Evolutionary conservation across 192 early-diverging fungal species (phyloP).

Genomic region (Coemansia sp.): DNA sequence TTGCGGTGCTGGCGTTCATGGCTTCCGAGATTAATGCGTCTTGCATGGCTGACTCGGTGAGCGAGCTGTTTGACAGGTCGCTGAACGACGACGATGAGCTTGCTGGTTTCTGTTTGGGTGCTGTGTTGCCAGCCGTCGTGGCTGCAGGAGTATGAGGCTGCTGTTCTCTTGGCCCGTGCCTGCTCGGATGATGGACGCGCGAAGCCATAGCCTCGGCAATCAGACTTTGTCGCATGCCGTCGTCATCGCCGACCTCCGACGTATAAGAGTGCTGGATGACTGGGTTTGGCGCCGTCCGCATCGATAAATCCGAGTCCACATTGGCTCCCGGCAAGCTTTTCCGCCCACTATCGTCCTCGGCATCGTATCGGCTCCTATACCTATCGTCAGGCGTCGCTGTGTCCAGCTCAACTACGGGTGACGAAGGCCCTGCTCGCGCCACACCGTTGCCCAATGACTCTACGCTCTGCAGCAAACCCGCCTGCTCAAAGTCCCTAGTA

Average conservation of each 20-base stretch:
- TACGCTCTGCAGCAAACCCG: conserved; percentile 34
- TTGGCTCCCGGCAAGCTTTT: not conserved
- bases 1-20: conserved; percentile 42
- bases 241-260: not conserved
- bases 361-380: not conserved
- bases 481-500: conserved; percentile 22
- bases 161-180: not conserved
- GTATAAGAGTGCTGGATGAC: not conserved
- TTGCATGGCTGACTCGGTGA: conserved; percentile 54
- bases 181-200: not conserved
- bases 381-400: conserved; percentile 18
- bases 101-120: not conserved
- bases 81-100: conserved; percentile 41
- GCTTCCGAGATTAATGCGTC: conserved; percentile 47
- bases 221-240: conserved; percentile 36
- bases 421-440: not conserved
- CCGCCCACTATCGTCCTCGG: not conserved
- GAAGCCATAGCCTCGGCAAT: conserved; percentile 45
- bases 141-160: not conserved
- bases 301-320: conserved; percentile 12
- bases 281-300: conserved; percentile 9
- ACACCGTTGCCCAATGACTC: conserved; percentile 34
- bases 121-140: not conserved
- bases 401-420: conserved; percentile 39
- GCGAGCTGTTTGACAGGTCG: conserved; percentile 41